These are phyloP conservation scores for Verticillium isaacii DNA, from an alignment of 2,329 filamentous ascomycete species.

Conservation along the genomic window DNA sequence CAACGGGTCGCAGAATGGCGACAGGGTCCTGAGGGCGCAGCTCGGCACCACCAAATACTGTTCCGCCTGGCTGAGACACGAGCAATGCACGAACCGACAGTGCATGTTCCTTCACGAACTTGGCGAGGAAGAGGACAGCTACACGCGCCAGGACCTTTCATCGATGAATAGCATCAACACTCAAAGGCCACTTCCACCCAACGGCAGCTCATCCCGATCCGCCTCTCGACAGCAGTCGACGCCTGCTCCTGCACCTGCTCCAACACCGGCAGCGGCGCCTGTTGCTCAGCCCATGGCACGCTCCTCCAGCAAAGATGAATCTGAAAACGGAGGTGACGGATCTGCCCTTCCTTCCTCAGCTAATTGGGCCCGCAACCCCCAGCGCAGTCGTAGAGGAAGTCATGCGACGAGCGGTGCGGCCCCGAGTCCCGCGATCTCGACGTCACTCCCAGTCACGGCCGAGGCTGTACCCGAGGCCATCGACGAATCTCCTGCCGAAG, in stretches of 20 bases:
- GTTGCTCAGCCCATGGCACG: conserved; percentile 63
- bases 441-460: conserved; percentile 47
- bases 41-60: conserved; percentile 96
- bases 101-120: conserved; percentile 99
- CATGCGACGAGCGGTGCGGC: conserved; percentile 76
- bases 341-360: conserved; percentile 91
- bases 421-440: conserved; percentile 74
- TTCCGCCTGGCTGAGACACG: conserved; percentile 90
- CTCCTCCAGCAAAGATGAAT: conserved; percentile 73
- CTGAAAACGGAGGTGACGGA: conserved; percentile 67
- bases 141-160: conserved; percentile 88
- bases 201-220: conserved; percentile 47
- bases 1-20: conserved; percentile 87
- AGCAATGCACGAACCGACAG: conserved; percentile 89
- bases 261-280: conserved; percentile 2
- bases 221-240: conserved; percentile 46
- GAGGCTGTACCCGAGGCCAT: conserved; percentile 43
- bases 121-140: conserved; percentile 97
- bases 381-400: conserved; percentile 66
- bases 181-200: conserved; percentile 58
- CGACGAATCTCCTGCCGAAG: conserved; percentile 28
- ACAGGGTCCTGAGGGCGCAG: conserved; percentile 74
- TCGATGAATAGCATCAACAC: conserved; percentile 89
- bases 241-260: conserved; percentile 26
- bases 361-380: conserved; percentile 78